These are phyloP conservation scores for Fusarium udum DNA, from an alignment of 2,329 filamentous ascomycete genomes.

Conservation along the genomic window DNA sequence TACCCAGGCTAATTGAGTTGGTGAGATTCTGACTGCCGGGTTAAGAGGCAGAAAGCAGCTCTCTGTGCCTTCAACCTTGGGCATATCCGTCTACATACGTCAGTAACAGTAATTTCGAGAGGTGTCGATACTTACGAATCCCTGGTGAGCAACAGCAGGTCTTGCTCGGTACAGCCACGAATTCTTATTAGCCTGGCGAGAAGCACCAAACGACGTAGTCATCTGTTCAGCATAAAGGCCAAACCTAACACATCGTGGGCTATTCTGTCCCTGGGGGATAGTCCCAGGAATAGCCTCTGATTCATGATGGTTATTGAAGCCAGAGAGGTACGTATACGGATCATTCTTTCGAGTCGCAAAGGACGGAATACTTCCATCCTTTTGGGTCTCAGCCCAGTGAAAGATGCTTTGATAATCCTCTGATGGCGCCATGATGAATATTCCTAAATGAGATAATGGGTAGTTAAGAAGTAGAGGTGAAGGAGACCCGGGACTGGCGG, in stretches of 20 bases:
- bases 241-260: slow-evolving; percentile 51
- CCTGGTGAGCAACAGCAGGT: slow-evolving; percentile 47
- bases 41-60: slow-evolving; percentile 41
- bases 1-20: slow-evolving; percentile 41
- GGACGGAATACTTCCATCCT: slow-evolving; percentile 63
- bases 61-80: slow-evolving; percentile 38
- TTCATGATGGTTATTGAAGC: slow-evolving; percentile 60
- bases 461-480: not conserved
- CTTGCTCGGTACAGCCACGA: slow-evolving; percentile 45
- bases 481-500: not conserved
- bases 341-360: slow-evolving; percentile 55
- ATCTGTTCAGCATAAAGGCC: slow-evolving; percentile 56
- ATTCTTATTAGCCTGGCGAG: slow-evolving; percentile 45
- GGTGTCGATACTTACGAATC: slow-evolving; percentile 19
- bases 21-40: slow-evolving; percentile 35
- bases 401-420: slow-evolving; percentile 61
- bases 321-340: slow-evolving; percentile 64
- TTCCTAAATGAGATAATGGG: not conserved
- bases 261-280: slow-evolving; percentile 57
- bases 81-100: slow-evolving; percentile 33
- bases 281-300: slow-evolving; percentile 58
- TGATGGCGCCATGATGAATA: not conserved
- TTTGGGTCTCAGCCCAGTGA: slow-evolving; percentile 69
- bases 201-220: slow-evolving; percentile 50
- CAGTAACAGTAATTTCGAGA: accelerated